Evolutionary conservation across 345 rosid genomes (phyloP), one percentile per base, ranked within the genome.

Genomic region (Euphorbia lathyris): DNA sequence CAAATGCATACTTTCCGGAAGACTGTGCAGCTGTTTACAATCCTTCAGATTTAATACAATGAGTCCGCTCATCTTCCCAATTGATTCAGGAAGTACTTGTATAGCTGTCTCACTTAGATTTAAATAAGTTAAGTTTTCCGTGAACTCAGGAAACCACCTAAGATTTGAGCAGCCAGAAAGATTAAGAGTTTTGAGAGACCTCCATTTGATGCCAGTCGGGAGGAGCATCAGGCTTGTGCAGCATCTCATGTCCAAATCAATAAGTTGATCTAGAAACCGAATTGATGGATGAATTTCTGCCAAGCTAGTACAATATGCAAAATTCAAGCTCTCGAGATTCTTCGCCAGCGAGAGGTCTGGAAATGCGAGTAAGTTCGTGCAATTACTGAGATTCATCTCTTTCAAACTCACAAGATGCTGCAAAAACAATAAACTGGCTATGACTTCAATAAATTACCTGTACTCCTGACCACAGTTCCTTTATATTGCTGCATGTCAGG

Each of bases 151-250:
- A 48, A n/a, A 48, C 10, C 8, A 14, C 20, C 27, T n/a, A 26
- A 75, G 66, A 45, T 34, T 2, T 3, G 65, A 69, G 45, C 74
- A 75, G 17, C 48, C 40, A 2, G 53, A 25, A 32, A 74, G 77
- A 61, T 30, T 32, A 16, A 74, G 67, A 25, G 40, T 60, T 27
- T 29, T 52, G n/a, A 74, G 72, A 22, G 62, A 66, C 29, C 26
- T 48, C 56, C 16, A 29, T 1, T 16, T 38, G 14, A 7, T 13
- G 19, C 16, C 29, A 10, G 38, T 57, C 10, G 55, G 61, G 11
- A 68, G 9, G 20, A 19, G 13, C 3, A 13, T 3, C 42, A 68
- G 52, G 22, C 63, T 40, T 34, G 45, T 67, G 60, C 61, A 67
- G 27, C 12, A 38, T 57, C 14, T 56, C 38, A 68, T 9, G 27